phyloP scores from a whole-genome alignment of 2,329 filamentous ascomycete genomes.

The Byssoonygena ceratinophila region DNA sequence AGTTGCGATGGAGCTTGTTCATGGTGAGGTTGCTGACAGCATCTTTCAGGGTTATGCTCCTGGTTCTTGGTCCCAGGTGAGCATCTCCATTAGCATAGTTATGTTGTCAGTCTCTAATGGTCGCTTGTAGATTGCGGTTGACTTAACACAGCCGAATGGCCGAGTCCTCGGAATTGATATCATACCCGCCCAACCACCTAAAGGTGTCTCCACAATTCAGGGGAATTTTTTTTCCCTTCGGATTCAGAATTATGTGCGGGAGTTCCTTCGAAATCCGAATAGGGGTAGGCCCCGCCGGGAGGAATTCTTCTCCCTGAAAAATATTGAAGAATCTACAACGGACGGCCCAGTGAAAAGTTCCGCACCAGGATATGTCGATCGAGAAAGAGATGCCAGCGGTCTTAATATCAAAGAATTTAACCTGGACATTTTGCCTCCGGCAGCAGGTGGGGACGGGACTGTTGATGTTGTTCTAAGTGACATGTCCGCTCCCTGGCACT shows the following conservation, averaged over 20 bases:
- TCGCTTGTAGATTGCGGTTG: slow-evolving; percentile 71
- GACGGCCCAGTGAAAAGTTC: slow-evolving; percentile 17
- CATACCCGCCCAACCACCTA: slow-evolving; percentile 81
- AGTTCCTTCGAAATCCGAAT: slow-evolving; percentile 58
- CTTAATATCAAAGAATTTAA: slow-evolving; percentile 23
- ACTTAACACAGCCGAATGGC: slow-evolving; percentile 63
- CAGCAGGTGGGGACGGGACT: slow-evolving; percentile 34
- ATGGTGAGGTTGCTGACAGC: neutral
- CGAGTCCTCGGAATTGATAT: slow-evolving; percentile 86
- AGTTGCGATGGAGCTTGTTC: neutral
- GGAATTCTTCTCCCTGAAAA: neutral
- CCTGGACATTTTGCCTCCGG: slow-evolving; percentile 3
- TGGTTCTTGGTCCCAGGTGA: slow-evolving; percentile 49
- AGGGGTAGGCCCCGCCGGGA: slow-evolving; percentile 43
- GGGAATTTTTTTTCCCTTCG: slow-evolving; percentile 73
- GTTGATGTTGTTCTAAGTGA: slow-evolving; percentile 95
- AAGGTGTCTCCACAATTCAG: slow-evolving; percentile 87
- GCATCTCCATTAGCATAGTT: neutral
- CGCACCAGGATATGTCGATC: slow-evolving; percentile 20
- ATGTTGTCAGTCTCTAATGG: too few species aligned
- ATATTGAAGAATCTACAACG: neutral
- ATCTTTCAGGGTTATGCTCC: slow-evolving; percentile 40
- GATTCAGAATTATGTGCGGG: slow-evolving; percentile 66
- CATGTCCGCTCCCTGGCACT: slow-evolving; percentile 96
- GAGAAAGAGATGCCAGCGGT: slow-evolving; percentile 21